Base-by-base conservation (phyloP, 306 rosid genomes). In the Dalbergia cochinchinensis region DNA sequence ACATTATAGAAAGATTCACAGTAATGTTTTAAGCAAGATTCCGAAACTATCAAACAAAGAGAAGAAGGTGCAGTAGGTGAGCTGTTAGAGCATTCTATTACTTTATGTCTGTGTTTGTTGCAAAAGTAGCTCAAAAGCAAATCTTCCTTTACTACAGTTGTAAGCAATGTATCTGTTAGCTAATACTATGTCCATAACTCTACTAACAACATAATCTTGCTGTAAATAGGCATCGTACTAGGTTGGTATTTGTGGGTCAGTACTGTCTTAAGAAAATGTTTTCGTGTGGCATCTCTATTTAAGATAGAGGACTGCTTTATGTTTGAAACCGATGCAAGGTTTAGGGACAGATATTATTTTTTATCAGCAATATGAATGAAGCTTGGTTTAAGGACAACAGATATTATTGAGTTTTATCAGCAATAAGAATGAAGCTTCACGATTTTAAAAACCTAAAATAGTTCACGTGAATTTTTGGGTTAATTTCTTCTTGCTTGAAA, bases 31-130 rank as follows among this genome's bases (percentile, higher is more conserved):
- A 81, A 89, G 83, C 91, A 96, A 85, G 88, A 78, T 96, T 79
- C 90, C 96, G 39, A 44, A 87, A 39, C 78, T 85, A 42, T 68
- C 77, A 73, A 89, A 35, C 84, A 96, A 93, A 86, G 89, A 83
- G 82, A 96, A 96, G 93, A 96, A 96, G 96, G 73, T 85, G 65
- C 89, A 91, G 69, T 96, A 96, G 96, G 90, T 89, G 78, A 61
- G 78, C 9, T 54, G 53, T 67, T 35, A 44, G 79, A 19, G 63
- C 73, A 69, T 69, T 69, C 59, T 78, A 22, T 86, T 58, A 58
- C 53, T 74, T 71, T 75, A 16, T n/a, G 14, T 80, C 9, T 62
- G 22, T 76, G 70, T 70, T 61, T 74, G 82, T 58, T 70, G 73
- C 71, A 34, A 53, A 66, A 65, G 66, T 83, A 71, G n/a, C 67